These are phyloP conservation scores for Ascosphaera acerosa DNA, from an alignment of 2,329 filamentous ascomycete genomes.

Conservation along the genomic window DNA sequence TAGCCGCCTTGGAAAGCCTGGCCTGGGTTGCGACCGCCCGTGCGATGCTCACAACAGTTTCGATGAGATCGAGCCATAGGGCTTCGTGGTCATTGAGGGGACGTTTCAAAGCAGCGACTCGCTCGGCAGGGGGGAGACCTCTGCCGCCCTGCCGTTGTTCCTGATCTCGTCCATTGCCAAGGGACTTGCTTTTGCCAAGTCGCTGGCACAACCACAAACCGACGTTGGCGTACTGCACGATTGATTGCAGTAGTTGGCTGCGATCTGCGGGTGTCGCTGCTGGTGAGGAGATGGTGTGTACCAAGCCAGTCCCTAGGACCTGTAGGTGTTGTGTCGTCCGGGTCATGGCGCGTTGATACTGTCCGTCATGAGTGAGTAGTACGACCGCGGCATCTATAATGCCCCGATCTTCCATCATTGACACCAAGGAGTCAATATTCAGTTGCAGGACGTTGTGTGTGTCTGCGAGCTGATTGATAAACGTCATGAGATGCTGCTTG, in stretches of 20 bases:
- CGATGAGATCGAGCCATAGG: conserved; percentile 40
- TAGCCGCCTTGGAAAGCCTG: conserved; percentile 8
- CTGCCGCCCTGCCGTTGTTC: conserved; percentile 13
- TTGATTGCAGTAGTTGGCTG: conserved; percentile 45
- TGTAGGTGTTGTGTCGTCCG: conserved; percentile 58
- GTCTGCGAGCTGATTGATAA: conserved; percentile 37
- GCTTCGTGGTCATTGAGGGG: conserved; percentile 33
- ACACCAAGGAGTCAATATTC: conserved; percentile 40
- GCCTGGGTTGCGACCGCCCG: conserved; percentile 32
- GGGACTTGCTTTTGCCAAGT: conserved; percentile 33
- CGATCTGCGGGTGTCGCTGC: conserved; percentile 37
- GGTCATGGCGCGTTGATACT: conserved; percentile 59
- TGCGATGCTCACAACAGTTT: conserved; percentile 36
- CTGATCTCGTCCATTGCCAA: conserved; percentile 9
- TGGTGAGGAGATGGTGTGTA: conserved; percentile 29
- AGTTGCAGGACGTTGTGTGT: conserved; percentile 56
- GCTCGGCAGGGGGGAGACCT: not conserved
- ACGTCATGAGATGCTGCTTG: conserved; percentile 58
- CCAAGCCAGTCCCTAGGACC: conserved; percentile 53
- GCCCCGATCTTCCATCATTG: conserved; percentile 68
- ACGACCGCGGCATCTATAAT: conserved; percentile 84
- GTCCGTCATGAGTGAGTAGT: conserved; percentile 68
- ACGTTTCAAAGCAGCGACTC: conserved; percentile 25
- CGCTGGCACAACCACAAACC: conserved; percentile 82
- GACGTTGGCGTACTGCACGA: conserved; percentile 77